Percentiles rank a stretch among this genome's conserved stretches.
Evolutionary conservation across 495 filamentous ascomycete species (phyloP).

Genomic region (Penicillium flavigenum): DNA sequence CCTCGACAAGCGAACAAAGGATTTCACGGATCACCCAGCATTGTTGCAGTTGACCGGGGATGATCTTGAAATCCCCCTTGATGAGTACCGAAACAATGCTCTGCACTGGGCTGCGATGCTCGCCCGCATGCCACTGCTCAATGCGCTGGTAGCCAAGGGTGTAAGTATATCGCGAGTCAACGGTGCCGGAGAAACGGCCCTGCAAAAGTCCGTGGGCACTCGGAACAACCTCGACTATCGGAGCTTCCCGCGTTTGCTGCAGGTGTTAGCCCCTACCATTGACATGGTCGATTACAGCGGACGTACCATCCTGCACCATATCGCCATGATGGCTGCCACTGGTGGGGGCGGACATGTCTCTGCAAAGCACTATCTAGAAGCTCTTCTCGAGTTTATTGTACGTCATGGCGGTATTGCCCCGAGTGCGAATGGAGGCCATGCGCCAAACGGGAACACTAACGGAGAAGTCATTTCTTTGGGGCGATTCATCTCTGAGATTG

Average conservation of each 20-base stretch:
- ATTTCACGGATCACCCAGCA: slow-evolving; percentile 64
- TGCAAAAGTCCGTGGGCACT: slow-evolving; percentile 84
- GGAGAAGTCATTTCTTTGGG: slow-evolving; percentile 73
- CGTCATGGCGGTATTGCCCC: slow-evolving; percentile 66
- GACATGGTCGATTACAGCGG: slow-evolving; percentile 85
- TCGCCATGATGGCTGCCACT: slow-evolving; percentile 89
- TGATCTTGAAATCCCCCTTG: slow-evolving; percentile 88
- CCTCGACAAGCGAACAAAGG: slow-evolving; percentile 63
- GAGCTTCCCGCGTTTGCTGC: slow-evolving; percentile 80
- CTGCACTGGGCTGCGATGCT: slow-evolving; percentile 97
- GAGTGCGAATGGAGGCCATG: slow-evolving; percentile 35
- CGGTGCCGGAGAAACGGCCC: slow-evolving; percentile 79
- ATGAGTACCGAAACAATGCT: slow-evolving; percentile 80
- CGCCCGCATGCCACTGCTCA: slow-evolving; percentile 75
- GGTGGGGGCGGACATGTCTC: slow-evolving; percentile 77
- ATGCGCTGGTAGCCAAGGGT: slow-evolving; percentile 76
- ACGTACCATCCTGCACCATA: slow-evolving; percentile 91
- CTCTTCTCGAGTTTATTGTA: slow-evolving; percentile 88
- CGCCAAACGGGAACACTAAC: slow-evolving; percentile 30
- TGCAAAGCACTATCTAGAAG: slow-evolving; percentile 90
- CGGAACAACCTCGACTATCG: slow-evolving; percentile 87
- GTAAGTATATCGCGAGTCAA: slow-evolving; percentile 87
- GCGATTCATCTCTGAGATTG: slow-evolving; percentile 92
- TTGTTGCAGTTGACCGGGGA: slow-evolving; percentile 69
- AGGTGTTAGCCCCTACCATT: slow-evolving; percentile 85